A percentile compares a stretch with the other conserved stretches of the same genome.
Conservation (phyloP, 23 red algal genomes). For the Pyropia yezoensis region DNA sequence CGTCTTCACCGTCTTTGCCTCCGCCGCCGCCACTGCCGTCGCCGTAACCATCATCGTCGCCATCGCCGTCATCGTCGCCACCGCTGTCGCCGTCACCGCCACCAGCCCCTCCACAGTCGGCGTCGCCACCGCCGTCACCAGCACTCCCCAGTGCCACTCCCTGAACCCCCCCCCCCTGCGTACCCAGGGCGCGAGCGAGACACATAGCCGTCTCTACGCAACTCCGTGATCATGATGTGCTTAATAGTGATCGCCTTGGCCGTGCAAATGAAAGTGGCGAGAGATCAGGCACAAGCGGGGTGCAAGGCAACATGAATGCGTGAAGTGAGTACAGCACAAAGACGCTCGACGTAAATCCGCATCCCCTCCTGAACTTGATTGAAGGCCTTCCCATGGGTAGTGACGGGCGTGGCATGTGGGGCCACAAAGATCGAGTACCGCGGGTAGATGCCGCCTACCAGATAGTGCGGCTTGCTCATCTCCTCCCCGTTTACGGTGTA, state of each 20-base stretch:
- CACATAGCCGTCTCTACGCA: too few relatives aligned
- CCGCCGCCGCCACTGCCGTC: background rate
- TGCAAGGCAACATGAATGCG: background rate
- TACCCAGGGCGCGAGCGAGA: too few relatives aligned
- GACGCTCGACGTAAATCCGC: constrained; percentile 5
- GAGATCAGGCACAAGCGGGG: too few relatives aligned
- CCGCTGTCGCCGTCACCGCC: background rate
- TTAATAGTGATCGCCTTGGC: too few relatives aligned
- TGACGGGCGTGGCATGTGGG: background rate
- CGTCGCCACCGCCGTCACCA: background rate
- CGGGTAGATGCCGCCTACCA: constrained; percentile 35
- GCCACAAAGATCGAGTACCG: constrained; percentile 7
- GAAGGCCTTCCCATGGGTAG: background rate
- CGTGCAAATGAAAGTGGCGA: too few relatives aligned
- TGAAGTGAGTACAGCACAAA: background rate
- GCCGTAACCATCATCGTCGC: background rate
- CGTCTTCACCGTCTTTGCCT: too few relatives aligned
- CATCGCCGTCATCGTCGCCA: background rate
- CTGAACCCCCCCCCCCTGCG: too few relatives aligned
- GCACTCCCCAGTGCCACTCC: background rate
- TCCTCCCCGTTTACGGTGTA: constrained; percentile 16
- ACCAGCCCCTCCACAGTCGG: background rate
- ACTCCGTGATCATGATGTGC: too few relatives aligned
- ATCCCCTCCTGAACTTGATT: background rate
- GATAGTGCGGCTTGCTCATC: constrained; percentile 11